Evolutionary conservation across 768 basidiomycete genomes (phyloP), one percentile per base, ranked within the genome.

Genomic region (Auricularia heimuer): DNA sequence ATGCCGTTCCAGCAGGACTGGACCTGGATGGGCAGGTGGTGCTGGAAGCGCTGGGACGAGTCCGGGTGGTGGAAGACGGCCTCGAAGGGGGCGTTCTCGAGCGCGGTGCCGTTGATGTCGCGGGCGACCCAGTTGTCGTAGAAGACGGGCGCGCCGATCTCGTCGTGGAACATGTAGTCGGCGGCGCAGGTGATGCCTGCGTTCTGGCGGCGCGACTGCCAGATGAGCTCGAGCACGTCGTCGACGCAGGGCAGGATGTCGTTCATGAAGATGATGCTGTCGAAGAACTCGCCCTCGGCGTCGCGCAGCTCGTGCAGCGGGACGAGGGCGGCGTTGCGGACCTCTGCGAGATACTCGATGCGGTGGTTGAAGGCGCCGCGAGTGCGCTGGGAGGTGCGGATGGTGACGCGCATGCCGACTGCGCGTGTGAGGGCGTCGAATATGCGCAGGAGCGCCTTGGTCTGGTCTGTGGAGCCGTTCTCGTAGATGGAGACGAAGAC

Each of bases 1-100:
- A 98, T 89, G 18, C 97, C 97, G 73, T 98, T 99, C 97, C 97
- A 98, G 77, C 96, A 99, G 3, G 90, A 89, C 77, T 98, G 96
- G 33, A 98, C 93, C 73, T 99, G 97, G 24, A 98, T 79, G 0
- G 97, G 96, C 1, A 99, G 82, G 74, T 99, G 96, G 51, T 83
- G 79, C 74, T 92, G 91, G 84, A 95, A 99, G 36, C 94, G 85
- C 54, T 84, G 79, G 12, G 86, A 83, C 1, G 90, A 90, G 33
- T 85, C 76, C 4, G 81, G 73, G 71, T 98, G 87, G 73, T 93
- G 94, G 82, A 99, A 97, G 67, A 99, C 88, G 66, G 81, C 75
- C 74, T 98, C 96, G 69, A 99, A 99, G 0, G 96, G 96, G 0
- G 94, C 94, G 73, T 99, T 99, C 76, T 99, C 96, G 63, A 99